Evolutionary conservation across 1,284 basidiomycete species (phyloP), one percentile per base, ranked within the genome.

Genomic region (Chondrostereum purpureum): DNA sequence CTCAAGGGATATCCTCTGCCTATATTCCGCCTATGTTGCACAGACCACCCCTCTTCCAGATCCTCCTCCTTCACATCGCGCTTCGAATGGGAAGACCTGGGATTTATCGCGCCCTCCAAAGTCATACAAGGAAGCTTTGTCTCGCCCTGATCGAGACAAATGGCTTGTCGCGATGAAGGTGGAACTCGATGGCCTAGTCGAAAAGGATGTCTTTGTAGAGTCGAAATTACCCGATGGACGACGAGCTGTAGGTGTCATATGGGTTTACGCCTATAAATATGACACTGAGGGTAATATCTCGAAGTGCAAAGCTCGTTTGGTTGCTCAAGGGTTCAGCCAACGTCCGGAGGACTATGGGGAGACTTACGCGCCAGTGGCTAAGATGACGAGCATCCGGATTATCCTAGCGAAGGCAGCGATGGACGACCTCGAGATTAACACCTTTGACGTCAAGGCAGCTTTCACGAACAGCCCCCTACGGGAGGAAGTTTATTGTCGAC

Each of bases 241-340:
- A 3, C 60, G 63, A 5, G 19, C 54, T 16, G 49, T 68, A 10
- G 58, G 57, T 1, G 53, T 40, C 3, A 45, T 51, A n/a, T 72
- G 66, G 65, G 60, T 65, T 4, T 70, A 64, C 48, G 54, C 49
- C 1, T 55, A 53, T 41, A 75, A 75, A 44, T 49, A 50, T 12
- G 58, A 70, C 18, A 54, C 53, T 2, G 19, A 58, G 3, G 64
- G 68, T 0, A 42, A 58, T 0, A 43, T 67, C 1, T 33, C 50
- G 10, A 47, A 51, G 10, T 56, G 58, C 46, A 75, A 74, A 41
- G 71, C 66, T 0, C 45, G 58, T 0, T 57, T 73, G 0, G 65
- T 72, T 0, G 65, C 64, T 0, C 58, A 64, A 22, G 73, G 71
- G 0, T 70, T 63, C 52, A 53, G 53, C 0, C 70, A 75, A 49